Conservation (phyloP, 129 eudicot genomes). For the Deinandra increscens region DNA sequence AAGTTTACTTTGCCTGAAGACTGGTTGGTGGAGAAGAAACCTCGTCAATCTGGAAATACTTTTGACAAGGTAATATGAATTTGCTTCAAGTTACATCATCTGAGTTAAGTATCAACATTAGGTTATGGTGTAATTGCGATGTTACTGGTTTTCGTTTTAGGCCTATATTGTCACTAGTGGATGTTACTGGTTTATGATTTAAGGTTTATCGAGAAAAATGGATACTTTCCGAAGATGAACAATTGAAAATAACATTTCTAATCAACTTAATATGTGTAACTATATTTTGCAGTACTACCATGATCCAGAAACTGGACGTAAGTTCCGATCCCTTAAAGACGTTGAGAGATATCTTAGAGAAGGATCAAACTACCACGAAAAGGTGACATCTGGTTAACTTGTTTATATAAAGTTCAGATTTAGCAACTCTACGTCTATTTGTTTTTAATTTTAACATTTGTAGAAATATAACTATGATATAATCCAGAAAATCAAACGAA, state of each 20-base stretch:
- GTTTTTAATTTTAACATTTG: slow-evolving; percentile 21
- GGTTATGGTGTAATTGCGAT: too few species aligned
- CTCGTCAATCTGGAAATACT: slow-evolving; percentile 37
- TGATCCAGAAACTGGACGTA: slow-evolving; percentile 68
- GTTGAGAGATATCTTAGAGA: slow-evolving; percentile 43
- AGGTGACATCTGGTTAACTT: slow-evolving; percentile 26
- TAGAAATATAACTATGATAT: too few species aligned
- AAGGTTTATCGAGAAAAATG: neutral
- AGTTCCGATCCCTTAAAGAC: slow-evolving; percentile 61
- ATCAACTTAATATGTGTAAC: slow-evolving; percentile 1
- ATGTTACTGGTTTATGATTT: neutral
- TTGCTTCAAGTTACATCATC: neutral
- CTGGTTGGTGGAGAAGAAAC: slow-evolving; percentile 78
- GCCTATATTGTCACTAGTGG: too few species aligned
- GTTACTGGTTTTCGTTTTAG: too few species aligned
- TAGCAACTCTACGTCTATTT: neutral
- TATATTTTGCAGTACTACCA: slow-evolving; percentile 54
- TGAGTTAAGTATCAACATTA: neutral
- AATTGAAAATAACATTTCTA: neutral
- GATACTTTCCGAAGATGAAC: neutral
- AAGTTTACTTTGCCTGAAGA: slow-evolving; percentile 62
- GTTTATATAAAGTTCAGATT: neutral
- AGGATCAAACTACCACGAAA: slow-evolving; percentile 28
- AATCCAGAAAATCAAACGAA: too few species aligned
- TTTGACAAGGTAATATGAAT: slow-evolving; percentile 55